Evolutionary conservation across 1,284 basidiomycete species (phyloP), one percentile per base, ranked within the genome.

Genomic region (Phellopilus nigrolimitatus): DNA sequence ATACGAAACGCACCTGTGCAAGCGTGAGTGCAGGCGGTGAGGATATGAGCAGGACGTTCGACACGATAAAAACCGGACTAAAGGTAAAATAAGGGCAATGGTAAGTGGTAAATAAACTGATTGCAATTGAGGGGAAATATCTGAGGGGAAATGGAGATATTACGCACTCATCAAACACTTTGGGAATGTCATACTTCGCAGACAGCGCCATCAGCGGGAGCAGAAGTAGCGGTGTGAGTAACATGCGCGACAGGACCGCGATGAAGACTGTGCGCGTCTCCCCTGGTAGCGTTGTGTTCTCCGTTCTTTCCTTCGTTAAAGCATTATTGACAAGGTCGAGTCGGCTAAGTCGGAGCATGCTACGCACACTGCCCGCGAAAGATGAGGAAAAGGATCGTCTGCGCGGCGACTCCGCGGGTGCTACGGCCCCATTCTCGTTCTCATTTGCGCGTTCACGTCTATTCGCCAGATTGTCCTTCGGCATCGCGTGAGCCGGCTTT

Each of bases 181-280:
- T 66, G 51, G 87, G 85, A 58, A 76, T 64, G 61, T 85, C 78
- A 51, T 71, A 78, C 60, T 68, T 74, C n/a, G 84, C 78, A 8
- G 81, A 72, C 8, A 84, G 57, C 13, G 80, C 76, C 64, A 94
- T 75, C 13, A 89, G 46, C 0, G 91, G 92, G 52, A 92, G 70
- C 48, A 95, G 69, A 8, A 95, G 52, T 39, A 88, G 55, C 0
- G 93, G 94, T 7, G 89, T 88, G 56, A 97, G 62, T 38, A 97
- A 64, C 94, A 97, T 97, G 56, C 94, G 73, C 49, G 86, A 76
- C 15, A 80, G 47, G 17, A 95, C 79, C 3, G 91, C 82, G 12
- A 97, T 79, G 24, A 85, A 66, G 15, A 97, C 84, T 3, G 94
- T 93, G 63, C 76, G 79, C 42, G 84, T 84, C 73, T 95, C 91